Base-by-base conservation (phyloP, 768 basidiomycete genomes). In the Lentinula detonsa region DNA sequence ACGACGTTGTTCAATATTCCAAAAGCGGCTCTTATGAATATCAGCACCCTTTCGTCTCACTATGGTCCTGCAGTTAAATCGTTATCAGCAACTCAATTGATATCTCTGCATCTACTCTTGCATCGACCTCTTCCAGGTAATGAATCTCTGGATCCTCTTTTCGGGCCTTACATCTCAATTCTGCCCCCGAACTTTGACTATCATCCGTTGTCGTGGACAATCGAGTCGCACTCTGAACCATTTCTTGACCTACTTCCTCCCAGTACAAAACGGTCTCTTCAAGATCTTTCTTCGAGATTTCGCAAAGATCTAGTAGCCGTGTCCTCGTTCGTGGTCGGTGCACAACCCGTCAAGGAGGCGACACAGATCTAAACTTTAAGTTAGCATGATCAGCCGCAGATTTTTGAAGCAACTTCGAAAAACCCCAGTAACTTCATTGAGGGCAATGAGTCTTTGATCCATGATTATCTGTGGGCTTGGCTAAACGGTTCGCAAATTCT, bases 401-500 rank as follows among this genome's bases (percentile, higher is more conserved):
- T 62, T 31, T 7, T 48, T 10, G 23, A 51, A 1, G 5, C 48
- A 18, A 39, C 33, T 42, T 31, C 40, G 8, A 28, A 40, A 16
- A 15, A 13, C 16, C 9, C 18, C 13, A 23, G 23, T 28, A 45
- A 48, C n/a, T 59, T 51, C 21, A 4, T 42, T 34, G 45, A 33
- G 15, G 61, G 42, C 2, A 67, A 37, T 18, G 52, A 40, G 53
- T 63, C 18, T 13, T 28, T 60, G 23, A 18, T 52, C 6, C 39
- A 8, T 39, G 81, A 86, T 65, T 91, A 85, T 65, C 70, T 92
- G 3, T 97, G 95, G 93, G 93, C 84, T 1, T 98, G 95, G 95
- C 79, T 98, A 9, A 95, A 87, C 68, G 93, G 95, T 91, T 65
- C 61, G 78, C 69, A 1, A 40, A 11, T 9, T n/a, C 3, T 34